These are phyloP conservation scores for Jatropha curcas DNA, from an alignment of 345 rosid genomes.

Conservation along the genomic window DNA sequence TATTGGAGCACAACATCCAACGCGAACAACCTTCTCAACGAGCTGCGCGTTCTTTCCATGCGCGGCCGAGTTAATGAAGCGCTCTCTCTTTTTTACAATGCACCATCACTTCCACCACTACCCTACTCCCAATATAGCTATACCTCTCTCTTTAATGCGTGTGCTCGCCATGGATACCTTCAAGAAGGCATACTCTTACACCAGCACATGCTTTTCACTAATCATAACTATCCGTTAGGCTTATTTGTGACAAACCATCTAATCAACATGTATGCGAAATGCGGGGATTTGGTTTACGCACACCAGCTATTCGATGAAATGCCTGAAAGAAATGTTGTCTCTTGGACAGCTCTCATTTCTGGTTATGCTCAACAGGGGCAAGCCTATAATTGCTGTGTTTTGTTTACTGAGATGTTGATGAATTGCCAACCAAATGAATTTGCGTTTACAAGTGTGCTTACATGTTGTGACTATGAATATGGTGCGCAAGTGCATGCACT, in stretches of 20 bases:
- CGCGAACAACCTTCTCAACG: constrained; percentile 23
- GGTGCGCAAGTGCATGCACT: constrained; percentile 77
- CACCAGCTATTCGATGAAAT: constrained; percentile 62
- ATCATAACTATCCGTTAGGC: constrained; percentile 12
- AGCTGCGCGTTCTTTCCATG: constrained; percentile 33
- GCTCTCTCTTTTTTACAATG: constrained; percentile 42
- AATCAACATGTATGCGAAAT: constrained; percentile 58
- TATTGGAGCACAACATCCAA: not conserved
- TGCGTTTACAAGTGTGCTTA: constrained; percentile 62
- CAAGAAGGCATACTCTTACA: constrained; percentile 56
- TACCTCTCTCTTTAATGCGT: constrained; percentile 63
- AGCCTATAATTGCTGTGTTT: constrained; percentile 39
- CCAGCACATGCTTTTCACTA: constrained; percentile 47
- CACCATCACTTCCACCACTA: constrained; percentile 28
- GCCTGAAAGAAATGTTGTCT: constrained; percentile 65
- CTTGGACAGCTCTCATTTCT: constrained; percentile 77
- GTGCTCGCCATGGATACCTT: constrained; percentile 57
- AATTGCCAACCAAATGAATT: constrained; percentile 69
- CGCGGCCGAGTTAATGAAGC: constrained; percentile 51
- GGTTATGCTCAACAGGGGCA: constrained; percentile 64
- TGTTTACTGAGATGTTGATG: constrained; percentile 60
- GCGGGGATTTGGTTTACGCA: constrained; percentile 55
- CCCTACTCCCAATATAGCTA: constrained; percentile 43
- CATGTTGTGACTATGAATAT: constrained; percentile 44
- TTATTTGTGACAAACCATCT: constrained; percentile 61